Base-by-base conservation (phyloP, 331 rosid genomes). In the Acacia concinna region DNA sequence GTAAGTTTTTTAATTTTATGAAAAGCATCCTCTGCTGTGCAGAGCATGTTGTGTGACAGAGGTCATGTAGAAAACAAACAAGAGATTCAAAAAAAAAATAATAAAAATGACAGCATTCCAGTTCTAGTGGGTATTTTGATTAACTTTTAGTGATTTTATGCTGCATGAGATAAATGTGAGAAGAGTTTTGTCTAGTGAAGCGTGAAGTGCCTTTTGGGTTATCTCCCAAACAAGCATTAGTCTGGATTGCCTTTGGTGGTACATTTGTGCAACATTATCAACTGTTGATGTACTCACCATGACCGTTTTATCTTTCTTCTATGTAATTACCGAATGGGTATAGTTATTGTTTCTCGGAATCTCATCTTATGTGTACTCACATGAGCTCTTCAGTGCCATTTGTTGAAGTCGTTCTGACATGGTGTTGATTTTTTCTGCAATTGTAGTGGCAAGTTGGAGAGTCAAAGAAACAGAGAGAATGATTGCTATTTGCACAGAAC, bases 401-500 rank as follows among this genome's bases (percentile, higher is more conserved):
- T 44, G 72, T 35, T 30, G 46, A 63, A 69, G 47, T 66, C 49
- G n/a, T 67, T 69, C 34, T 21, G 17, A 52, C 69, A 37, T 31
- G 81, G 78, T 73, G 79, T 71, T 52, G 54, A 71, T 73, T 77
- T 67, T 30, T 43, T 51, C 40, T 70, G 72, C 76, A 35, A 76
- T 72, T 79, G 73, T 86, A 96, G 99, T 96, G 86, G 99, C 98
- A 57, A 93, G 99, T 84, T 96, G 99, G 99, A 91, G 99, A 84
- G 99, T 96, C 44, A 96, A 96, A 88, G 99, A 96, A 83, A 96
- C 99, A 31, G 99, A 96, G 84, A 88, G 99, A 84, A 96, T 96
- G 99, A 89, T 96, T 65, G 99, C 99, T 78, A 82, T 93, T 81
- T 96, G 99, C 97, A 96, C 99, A 30, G 99, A 96, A 84, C 99